phyloP scores from a whole-genome alignment of 805 yeast genomes.

The Ogataea glucozyma region DNA sequence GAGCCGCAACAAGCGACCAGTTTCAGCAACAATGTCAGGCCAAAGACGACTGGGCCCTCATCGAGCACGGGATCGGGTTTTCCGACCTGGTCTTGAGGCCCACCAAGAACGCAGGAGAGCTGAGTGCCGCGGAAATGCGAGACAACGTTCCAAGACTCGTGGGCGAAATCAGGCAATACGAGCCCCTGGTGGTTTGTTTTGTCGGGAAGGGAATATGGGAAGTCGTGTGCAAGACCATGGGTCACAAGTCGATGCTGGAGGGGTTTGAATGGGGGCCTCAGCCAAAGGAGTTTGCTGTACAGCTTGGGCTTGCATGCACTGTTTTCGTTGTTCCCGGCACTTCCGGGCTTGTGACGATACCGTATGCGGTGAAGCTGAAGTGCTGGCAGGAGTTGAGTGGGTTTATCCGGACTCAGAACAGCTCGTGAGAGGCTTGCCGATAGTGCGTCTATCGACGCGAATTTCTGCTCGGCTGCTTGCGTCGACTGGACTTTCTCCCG shows the following conservation, averaged over 20 bases:
- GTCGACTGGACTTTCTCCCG: too few species aligned
- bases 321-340: conserved; percentile 70
- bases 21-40: conserved; percentile 9
- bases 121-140: conserved; percentile 51
- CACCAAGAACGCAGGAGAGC: conserved; percentile 57
- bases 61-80: conserved; percentile 57
- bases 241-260: conserved; percentile 31
- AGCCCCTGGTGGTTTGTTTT: conserved; percentile 51
- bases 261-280: conserved; percentile 58
- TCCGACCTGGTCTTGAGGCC: conserved; percentile 70
- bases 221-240: conserved; percentile 42
- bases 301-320: conserved; percentile 28
- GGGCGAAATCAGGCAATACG: conserved; percentile 39
- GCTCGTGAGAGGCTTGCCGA: too few species aligned
- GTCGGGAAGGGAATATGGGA: conserved; percentile 82
- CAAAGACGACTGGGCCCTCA: conserved; percentile 31
- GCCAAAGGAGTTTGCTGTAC: conserved; percentile 18
- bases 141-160: conserved; percentile 55
- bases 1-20: conserved; percentile 10
- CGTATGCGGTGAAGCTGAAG: conserved; percentile 43
- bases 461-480: too few species aligned
- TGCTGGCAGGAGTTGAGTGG: conserved; percentile 48
- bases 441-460: too few species aligned
- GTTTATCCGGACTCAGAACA: conserved; percentile 18
- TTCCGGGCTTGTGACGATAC: conserved; percentile 66